Base-by-base conservation (phyloP, 257 asterid species). In the Anisodus acutangulus region DNA sequence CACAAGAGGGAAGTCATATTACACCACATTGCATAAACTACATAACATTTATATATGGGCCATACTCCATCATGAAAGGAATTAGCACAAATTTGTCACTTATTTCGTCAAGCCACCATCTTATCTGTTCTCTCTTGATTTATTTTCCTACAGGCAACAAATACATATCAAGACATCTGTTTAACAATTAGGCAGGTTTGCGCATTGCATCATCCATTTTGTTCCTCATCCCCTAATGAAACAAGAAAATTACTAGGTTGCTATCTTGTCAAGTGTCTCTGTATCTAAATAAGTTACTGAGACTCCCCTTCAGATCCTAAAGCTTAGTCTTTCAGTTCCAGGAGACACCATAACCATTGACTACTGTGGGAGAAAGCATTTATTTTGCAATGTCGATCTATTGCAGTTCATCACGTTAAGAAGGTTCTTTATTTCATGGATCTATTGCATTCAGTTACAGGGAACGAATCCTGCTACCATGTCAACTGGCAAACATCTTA, bases 1-100 rank as follows among this genome's bases (percentile, higher is more conserved):
- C 79, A 57, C 76, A 16, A 35, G 60, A 68, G 82, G 57, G 13
- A 68, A 57, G 51, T 66, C 84, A 84, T 59, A 83, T 78, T 54
- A 84, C 15, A 68, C 72, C 2, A 7, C 10, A 9, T 8, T 37
- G 35, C 10, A 84, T 51, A 19, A 35, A 43, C 16, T 41, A 37
- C n/a, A 8, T 47, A 58, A 8, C 53, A 68, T 47, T 17, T 5
- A 51, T 57, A 79, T 31, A 58, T 26, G 26, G 26, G 47, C 3
- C 63, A 31, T 35, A 11, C 13, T 11, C 3, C 11, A 31, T 66
- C 47, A 66, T 6, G 16, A 35, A 37, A 66, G 9, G 9, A 66
- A 11, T 66, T 35, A 26, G 17, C 72, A 66, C 47, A 31, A 66
- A 12, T 66, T 37, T 66, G 8, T 31, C 10, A 1, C 26, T 59